Conservation (phyloP, 805 yeast species). For the Metschnikowia peoriensis region DNA sequence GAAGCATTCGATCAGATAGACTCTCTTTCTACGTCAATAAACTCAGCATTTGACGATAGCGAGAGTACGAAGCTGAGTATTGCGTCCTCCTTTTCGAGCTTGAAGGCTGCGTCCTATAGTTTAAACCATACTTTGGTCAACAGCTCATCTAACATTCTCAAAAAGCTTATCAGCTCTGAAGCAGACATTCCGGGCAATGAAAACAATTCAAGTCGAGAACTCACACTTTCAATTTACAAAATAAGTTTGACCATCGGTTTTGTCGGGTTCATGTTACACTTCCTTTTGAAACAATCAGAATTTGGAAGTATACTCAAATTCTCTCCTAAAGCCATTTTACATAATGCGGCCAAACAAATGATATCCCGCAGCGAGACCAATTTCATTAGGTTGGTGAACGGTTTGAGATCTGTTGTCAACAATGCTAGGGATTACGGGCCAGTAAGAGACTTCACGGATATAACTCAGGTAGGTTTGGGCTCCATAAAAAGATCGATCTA, state of each 20-base stretch:
- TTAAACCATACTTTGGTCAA: conserved; percentile 25
- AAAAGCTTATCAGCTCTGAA: conserved; percentile 23
- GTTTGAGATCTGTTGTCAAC: conserved; percentile 12
- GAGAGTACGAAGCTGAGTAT: conserved; percentile 21
- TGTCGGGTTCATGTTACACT: conserved; percentile 38
- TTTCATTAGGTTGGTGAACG: neutral
- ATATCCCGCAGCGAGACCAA: neutral
- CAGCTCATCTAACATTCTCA: conserved; percentile 31
- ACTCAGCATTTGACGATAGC: conserved; percentile 17
- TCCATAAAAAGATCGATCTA: conserved; percentile 29
- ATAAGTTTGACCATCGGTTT: conserved; percentile 40
- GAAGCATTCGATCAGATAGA: conserved; percentile 24
- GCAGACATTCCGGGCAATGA: conserved; percentile 14
- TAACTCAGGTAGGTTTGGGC: conserved; percentile 37
- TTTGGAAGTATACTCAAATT: conserved; percentile 1
- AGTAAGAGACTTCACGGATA: conserved; percentile 18
- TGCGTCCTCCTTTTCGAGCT: conserved; percentile 34
- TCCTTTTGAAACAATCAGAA: conserved; percentile 24
- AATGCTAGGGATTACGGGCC: conserved; percentile 20
- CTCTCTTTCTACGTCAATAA: conserved; percentile 22
- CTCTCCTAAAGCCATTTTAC: neutral
- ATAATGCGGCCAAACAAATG: neutral
- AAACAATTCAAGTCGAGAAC: conserved; percentile 1
- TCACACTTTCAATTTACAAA: conserved; percentile 23
- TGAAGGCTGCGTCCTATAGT: conserved; percentile 30